These are phyloP conservation scores for Monilinia vaccinii-corymbosi DNA, from an alignment of 2,329 filamentous ascomycete genomes.

Conservation along the genomic window DNA sequence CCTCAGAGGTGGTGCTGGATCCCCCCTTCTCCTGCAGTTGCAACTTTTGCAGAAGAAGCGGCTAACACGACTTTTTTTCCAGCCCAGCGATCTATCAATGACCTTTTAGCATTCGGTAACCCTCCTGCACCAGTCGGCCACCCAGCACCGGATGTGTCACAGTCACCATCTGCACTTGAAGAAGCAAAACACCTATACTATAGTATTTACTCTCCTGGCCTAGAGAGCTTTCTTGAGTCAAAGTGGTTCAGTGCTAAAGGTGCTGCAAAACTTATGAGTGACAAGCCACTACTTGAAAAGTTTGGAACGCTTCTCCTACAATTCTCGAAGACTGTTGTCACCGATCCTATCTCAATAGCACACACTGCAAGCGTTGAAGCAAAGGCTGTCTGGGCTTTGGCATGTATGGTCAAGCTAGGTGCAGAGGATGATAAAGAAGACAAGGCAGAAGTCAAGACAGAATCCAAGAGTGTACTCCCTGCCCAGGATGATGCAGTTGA, in stretches of 20 bases:
- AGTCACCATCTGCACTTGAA: slow-evolving; percentile 41
- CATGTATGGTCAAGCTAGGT: slow-evolving; percentile 33
- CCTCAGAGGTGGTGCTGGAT: slow-evolving; percentile 43
- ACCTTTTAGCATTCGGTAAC: slow-evolving; percentile 57
- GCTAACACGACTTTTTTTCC: slow-evolving; percentile 37
- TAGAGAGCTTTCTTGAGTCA: slow-evolving; percentile 73
- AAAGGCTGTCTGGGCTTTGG: slow-evolving; percentile 51
- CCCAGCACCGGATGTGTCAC: slow-evolving; percentile 39
- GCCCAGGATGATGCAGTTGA: slow-evolving; percentile 51
- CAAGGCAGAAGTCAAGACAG: slow-evolving; percentile 29
- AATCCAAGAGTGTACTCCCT: slow-evolving; percentile 33
- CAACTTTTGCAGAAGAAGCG: slow-evolving; percentile 27
- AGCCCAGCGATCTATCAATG: slow-evolving; percentile 63
- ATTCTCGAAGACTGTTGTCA: slow-evolving; percentile 38
- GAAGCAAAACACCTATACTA: slow-evolving; percentile 65
- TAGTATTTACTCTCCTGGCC: slow-evolving; percentile 65
- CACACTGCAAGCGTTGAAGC: slow-evolving; percentile 48
- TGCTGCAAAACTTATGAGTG: slow-evolving; percentile 36
- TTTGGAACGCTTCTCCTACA: slow-evolving; percentile 56
- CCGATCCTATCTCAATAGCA: slow-evolving; percentile 43
- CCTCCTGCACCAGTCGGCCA: slow-evolving; percentile 42
- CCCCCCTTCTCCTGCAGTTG: slow-evolving; percentile 29
- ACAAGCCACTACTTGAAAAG: slow-evolving; percentile 53
- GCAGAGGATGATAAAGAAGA: slow-evolving; percentile 26
- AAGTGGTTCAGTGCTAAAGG: slow-evolving; percentile 62